phyloP scores from a whole-genome alignment of 768 basidiomycete genomes.

The Calocybe indica region DNA sequence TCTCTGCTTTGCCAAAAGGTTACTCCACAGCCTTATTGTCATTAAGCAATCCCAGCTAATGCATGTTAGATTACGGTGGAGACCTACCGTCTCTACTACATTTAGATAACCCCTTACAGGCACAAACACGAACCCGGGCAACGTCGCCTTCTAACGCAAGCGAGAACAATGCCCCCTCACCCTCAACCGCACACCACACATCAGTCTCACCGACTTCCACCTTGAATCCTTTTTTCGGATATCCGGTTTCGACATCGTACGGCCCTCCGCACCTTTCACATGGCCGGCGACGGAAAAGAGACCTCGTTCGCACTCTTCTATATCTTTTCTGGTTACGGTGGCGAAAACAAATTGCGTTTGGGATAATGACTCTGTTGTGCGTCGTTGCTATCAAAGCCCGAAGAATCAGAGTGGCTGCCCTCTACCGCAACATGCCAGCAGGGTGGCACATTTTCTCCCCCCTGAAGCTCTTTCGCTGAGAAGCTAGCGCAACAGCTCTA shows the following conservation, averaged over 20 bases:
- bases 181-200: conserved; percentile 12
- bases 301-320: conserved; percentile 56
- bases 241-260: conserved; percentile 40
- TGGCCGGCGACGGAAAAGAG: conserved; percentile 65
- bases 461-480: not conserved
- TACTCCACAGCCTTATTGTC: conserved; percentile 6
- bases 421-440: not conserved
- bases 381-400: conserved; percentile 21
- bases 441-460: conserved; percentile 1
- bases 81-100: conserved; percentile 42
- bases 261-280: conserved; percentile 42
- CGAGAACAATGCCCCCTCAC: conserved; percentile 8
- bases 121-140: conserved; percentile 9
- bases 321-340: conserved; percentile 65
- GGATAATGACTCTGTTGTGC: conserved; percentile 25
- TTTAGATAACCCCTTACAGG: conserved; percentile 43
- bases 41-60: conserved; percentile 6
- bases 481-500: no score
- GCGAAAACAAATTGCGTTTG: conserved; percentile 35
- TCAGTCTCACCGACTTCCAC: conserved; percentile 46
- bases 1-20: conserved; percentile 57
- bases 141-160: conserved; percentile 10
- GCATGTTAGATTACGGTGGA: conserved; percentile 60
- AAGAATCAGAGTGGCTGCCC: conserved; percentile 12
- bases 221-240: conserved; percentile 73